These are phyloP conservation scores for Daldinia grandis DNA, from an alignment of 495 filamentous ascomycete genomes.

Conservation along the genomic window DNA sequence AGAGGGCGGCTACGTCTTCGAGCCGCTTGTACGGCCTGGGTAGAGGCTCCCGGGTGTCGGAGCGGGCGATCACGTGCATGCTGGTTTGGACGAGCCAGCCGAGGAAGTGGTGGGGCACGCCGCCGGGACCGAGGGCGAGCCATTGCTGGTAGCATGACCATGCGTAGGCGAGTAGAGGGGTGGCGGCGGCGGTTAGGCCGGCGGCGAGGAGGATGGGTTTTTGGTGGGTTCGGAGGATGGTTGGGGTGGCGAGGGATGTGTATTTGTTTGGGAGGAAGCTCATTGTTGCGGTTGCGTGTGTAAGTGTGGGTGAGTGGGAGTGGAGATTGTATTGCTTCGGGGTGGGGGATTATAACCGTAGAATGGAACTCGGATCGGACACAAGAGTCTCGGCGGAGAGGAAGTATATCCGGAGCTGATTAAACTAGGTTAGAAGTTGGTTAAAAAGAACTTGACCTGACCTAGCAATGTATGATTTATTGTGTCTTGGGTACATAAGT, in stretches of 20 bases:
- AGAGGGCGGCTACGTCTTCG: conserved; percentile 12
- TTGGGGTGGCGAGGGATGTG: conserved; percentile 5
- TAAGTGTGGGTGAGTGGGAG: not conserved
- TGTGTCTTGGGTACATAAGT: not conserved
- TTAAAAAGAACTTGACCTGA: not conserved
- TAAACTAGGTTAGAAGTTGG: not conserved
- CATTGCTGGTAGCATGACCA: conserved; percentile 42
- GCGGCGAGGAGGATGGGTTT: conserved; percentile 25
- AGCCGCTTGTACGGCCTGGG: conserved; percentile 25
- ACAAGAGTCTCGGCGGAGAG: not conserved
- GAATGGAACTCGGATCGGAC: not conserved
- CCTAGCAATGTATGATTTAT: not conserved
- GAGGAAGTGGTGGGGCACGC: conserved; percentile 48
- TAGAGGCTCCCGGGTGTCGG: conserved; percentile 36
- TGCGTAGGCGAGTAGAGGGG: conserved; percentile 29
- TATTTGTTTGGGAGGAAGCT: conserved; percentile 17
- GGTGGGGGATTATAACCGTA: not conserved
- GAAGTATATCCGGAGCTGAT: not conserved
- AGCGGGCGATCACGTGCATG: conserved; percentile 39
- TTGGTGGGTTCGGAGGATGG: conserved; percentile 4
- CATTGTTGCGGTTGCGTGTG: conserved; percentile 17
- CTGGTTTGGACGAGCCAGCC: conserved; percentile 48
- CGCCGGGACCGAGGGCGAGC: conserved; percentile 51
- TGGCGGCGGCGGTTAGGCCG: conserved; percentile 2
- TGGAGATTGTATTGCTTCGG: not conserved